A percentile compares a stretch with the other conserved stretches of the same genome.
These are phyloP conservation scores for Tolypocladium sp. DNA, from an alignment of 2,329 filamentous ascomycete genomes.

Conservation along the genomic window DNA sequence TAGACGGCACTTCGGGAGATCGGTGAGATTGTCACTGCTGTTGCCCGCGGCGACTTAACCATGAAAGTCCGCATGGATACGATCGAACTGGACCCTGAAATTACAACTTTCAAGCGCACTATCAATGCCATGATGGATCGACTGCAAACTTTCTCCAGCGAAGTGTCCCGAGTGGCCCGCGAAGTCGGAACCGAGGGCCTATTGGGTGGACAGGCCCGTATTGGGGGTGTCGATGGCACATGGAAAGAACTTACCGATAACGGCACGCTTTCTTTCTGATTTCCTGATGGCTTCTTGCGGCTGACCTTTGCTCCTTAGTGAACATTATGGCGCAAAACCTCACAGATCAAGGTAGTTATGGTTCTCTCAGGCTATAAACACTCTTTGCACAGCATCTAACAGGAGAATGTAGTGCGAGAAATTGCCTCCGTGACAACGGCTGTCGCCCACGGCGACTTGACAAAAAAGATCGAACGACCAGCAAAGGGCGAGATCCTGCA, in stretches of 20 bases:
- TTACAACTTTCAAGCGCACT: constrained; percentile 93
- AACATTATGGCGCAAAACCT: constrained; percentile 80
- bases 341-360: constrained; percentile 55
- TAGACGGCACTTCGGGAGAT: constrained; percentile 96
- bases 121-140: constrained; percentile 99
- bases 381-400: constrained; percentile 55
- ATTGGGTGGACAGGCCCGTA: constrained; percentile 86
- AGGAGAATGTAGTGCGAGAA: constrained; percentile 56
- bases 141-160: constrained; percentile 89
- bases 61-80: constrained; percentile 96
- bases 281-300: constrained; percentile 1
- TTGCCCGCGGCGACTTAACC: constrained; percentile 88
- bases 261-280: constrained; percentile 32
- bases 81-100: constrained; percentile 96
- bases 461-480: constrained; percentile 74
- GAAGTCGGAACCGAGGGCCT: constrained; percentile 95
- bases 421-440: constrained; percentile 79
- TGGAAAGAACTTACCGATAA: constrained; percentile 96
- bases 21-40: constrained; percentile 92
- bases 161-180: constrained; percentile 87
- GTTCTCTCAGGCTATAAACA: constrained; percentile 87
- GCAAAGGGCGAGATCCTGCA: constrained; percentile 76
- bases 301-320: constrained; percentile 43
- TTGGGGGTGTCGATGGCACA: constrained; percentile 88
- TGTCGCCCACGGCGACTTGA: constrained; percentile 73